A percentile compares a stretch with the other conserved stretches of the same genome.
phyloP scores from a whole-genome alignment of 2,329 filamentous ascomycete genomes.

The Aspergillus tubingensis region DNA sequence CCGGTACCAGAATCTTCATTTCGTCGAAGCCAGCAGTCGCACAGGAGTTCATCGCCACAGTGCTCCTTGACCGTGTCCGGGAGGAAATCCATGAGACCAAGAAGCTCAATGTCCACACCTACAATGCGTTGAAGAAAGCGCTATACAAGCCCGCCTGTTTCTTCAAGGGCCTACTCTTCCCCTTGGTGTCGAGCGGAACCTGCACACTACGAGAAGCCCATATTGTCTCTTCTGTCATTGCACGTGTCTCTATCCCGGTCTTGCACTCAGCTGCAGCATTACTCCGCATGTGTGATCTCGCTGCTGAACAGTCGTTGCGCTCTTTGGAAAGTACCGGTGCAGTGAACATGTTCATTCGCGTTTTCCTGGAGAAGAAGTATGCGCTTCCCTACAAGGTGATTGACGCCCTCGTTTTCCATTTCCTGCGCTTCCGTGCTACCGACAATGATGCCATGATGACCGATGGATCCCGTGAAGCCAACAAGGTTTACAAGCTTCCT shows the following conservation, averaged over 20 bases:
- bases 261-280: conserved; percentile 90
- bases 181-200: conserved; percentile 78
- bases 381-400: conserved; percentile 93
- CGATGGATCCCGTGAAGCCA: conserved; percentile 48
- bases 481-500: conserved; percentile 67
- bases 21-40: conserved; percentile 77
- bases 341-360: conserved; percentile 93
- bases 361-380: conserved; percentile 94
- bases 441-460: conserved; percentile 58
- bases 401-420: conserved; percentile 94
- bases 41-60: conserved; percentile 81
- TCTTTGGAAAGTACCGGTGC: conserved; percentile 84
- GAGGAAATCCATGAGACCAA: conserved; percentile 92
- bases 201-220: conserved; percentile 90
- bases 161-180: conserved; percentile 95
- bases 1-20: conserved; percentile 89
- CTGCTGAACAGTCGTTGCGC: conserved; percentile 77
- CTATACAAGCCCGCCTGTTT: conserved; percentile 94
- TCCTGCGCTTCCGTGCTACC: conserved; percentile 79
- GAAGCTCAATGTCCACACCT: conserved; percentile 93
- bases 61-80: conserved; percentile 86
- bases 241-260: conserved; percentile 82
- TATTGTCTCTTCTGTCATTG: conserved; percentile 84
- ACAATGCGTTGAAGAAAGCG: conserved; percentile 88
- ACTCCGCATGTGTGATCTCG: conserved; percentile 90